These are phyloP conservation scores for Punica granatum DNA, from an alignment of 345 rosid species.

Conservation along the genomic window DNA sequence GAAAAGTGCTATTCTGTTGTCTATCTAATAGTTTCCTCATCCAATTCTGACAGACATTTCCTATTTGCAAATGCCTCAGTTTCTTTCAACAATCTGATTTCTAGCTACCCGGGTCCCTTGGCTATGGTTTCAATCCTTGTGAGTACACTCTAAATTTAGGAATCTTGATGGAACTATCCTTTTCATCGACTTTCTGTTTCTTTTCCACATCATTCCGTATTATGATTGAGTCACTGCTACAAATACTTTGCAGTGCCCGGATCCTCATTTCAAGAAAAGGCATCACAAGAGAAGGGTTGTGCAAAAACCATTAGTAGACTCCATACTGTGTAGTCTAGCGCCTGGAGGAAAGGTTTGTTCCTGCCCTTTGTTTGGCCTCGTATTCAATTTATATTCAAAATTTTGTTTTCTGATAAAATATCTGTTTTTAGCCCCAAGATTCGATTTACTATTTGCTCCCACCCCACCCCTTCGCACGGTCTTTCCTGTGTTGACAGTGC, in stretches of 20 bases:
- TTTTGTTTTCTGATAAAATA: background rate
- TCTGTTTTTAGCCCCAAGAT: background rate
- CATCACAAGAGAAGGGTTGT: slow-evolving; percentile 91
- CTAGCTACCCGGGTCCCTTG: slow-evolving; percentile 73
- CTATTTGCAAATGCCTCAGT: slow-evolving; percentile 71
- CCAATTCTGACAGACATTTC: slow-evolving; percentile 58
- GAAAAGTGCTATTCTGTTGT: background rate
- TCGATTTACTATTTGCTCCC: no score
- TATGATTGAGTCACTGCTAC: background rate
- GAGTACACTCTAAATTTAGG: slow-evolving; percentile 14
- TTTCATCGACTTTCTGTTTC: background rate
- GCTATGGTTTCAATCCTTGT: slow-evolving; percentile 81
- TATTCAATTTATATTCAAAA: background rate
- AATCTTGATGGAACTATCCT: background rate
- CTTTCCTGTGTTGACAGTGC: no score
- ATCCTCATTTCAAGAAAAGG: slow-evolving; percentile 93
- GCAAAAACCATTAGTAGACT: slow-evolving; percentile 66
- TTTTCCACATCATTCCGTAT: background rate
- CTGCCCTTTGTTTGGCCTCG: background rate
- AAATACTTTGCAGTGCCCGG: slow-evolving; percentile 65
- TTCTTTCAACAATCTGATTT: slow-evolving; percentile 56
- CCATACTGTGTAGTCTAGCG: slow-evolving; percentile 40
- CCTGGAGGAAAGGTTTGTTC: slow-evolving; percentile 71
- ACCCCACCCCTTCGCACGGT: no score
- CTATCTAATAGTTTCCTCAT: slow-evolving; percentile 12